These are phyloP conservation scores for Collybiopsis luxurians DNA, from an alignment of 768 basidiomycete genomes.

Conservation along the genomic window DNA sequence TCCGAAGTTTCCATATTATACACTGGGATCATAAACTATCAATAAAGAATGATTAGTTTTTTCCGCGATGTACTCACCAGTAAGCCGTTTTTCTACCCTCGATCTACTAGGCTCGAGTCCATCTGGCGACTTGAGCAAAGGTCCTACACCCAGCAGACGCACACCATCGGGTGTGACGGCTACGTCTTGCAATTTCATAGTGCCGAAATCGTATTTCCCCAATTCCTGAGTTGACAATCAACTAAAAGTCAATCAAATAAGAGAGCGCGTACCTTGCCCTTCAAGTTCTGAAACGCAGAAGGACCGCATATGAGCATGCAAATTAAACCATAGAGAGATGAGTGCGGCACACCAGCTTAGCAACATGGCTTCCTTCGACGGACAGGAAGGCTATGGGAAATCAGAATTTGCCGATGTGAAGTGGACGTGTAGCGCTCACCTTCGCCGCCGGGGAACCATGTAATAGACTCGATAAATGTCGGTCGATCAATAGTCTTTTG, in stretches of 20 bases:
- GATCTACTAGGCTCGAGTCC: slow-evolving; percentile 71
- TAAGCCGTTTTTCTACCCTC: slow-evolving; percentile 67
- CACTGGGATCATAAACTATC: slow-evolving; percentile 32
- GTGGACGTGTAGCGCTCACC: slow-evolving; percentile 29
- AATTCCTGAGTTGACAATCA: slow-evolving; percentile 35
- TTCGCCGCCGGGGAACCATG: slow-evolving; percentile 66
- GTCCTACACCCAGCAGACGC: slow-evolving; percentile 67
- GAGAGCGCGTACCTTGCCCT: slow-evolving; percentile 45
- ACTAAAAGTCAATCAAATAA: background rate
- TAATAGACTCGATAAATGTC: slow-evolving; percentile 55
- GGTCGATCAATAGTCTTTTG: slow-evolving; percentile 60
- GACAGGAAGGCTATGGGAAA: slow-evolving; percentile 58
- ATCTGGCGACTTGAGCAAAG: slow-evolving; percentile 57
- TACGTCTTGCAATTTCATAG: slow-evolving; percentile 67
- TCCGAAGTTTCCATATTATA: slow-evolving; percentile 65
- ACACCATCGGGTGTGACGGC: slow-evolving; percentile 65
- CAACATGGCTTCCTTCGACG: slow-evolving; percentile 61
- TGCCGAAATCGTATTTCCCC: slow-evolving; percentile 55
- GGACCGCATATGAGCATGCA: slow-evolving; percentile 4
- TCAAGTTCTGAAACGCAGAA: slow-evolving; percentile 43
- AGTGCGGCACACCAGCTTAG: slow-evolving; percentile 50
- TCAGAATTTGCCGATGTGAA: background rate
- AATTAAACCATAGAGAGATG: background rate
- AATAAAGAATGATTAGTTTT: background rate
- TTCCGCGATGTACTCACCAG: slow-evolving; percentile 42